A percentile compares a stretch with the other conserved stretches of the same genome.
Conservation (phyloP, 164 flowering plant genomes). For the Vitis rupestris region DNA sequence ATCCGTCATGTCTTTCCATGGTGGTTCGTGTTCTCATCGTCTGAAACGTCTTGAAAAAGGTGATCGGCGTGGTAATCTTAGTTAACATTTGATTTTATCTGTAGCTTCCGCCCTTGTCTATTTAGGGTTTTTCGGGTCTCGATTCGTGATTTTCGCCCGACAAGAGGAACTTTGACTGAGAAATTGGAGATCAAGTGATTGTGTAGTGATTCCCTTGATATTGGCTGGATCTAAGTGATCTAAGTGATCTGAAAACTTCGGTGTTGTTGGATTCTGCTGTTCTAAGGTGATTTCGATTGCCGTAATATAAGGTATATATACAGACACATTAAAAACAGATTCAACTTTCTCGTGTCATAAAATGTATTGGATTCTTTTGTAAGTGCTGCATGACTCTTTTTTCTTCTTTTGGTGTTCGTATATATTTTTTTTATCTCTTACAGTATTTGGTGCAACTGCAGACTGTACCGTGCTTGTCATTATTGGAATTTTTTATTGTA, state of each 20-base stretch:
- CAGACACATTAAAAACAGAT: too few species aligned
- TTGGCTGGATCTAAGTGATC: constrained; percentile 6
- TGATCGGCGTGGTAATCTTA: constrained; percentile 92
- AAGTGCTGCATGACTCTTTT: too few species aligned
- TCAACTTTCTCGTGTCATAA: too few species aligned
- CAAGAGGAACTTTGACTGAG: background rate
- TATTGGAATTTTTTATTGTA: too few species aligned
- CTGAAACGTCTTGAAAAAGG: constrained; percentile 75
- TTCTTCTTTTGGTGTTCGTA: too few species aligned
- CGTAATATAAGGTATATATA: too few species aligned
- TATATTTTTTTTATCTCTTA: too few species aligned
- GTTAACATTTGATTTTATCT: constrained; percentile 45
- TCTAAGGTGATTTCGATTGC: too few species aligned
- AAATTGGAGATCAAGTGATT: too few species aligned
- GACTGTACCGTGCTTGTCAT: too few species aligned
- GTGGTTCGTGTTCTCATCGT: constrained; percentile 71
- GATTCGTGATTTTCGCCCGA: background rate
- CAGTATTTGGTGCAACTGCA: too few species aligned
- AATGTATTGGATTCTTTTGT: too few species aligned
- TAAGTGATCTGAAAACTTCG: constrained; percentile 2
- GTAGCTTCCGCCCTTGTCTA: background rate
- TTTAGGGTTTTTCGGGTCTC: background rate
- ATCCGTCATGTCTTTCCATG: constrained; percentile 37
- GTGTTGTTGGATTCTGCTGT: background rate
- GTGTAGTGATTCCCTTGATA: background rate